A percentile compares a stretch with the other conserved stretches of the same genome.
Evolutionary conservation across 164 flowering plant species (phyloP).

Genomic region (Magnolia officinalis): DNA sequence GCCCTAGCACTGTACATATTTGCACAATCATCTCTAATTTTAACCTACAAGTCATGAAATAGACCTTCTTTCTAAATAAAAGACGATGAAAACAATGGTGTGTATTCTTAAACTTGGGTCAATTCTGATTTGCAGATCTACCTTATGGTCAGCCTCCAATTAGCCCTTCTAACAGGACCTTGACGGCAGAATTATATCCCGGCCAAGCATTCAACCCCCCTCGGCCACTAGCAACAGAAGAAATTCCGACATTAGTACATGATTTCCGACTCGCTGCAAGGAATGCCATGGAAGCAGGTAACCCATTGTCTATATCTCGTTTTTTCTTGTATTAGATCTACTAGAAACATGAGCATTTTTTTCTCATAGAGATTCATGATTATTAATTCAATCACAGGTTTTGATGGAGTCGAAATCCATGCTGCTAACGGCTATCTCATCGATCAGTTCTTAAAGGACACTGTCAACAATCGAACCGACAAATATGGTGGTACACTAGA

Average conservation of each 20-base stretch:
- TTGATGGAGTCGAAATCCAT: constrained; percentile 56
- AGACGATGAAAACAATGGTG: too few relatives aligned
- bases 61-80: too few relatives aligned
- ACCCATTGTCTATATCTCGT: background rate
- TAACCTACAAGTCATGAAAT: too few relatives aligned
- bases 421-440: constrained; percentile 37
- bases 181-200: constrained; percentile 10
- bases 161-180: constrained; percentile 20
- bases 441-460: constrained; percentile 41
- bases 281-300: constrained; percentile 23
- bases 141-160: constrained; percentile 59
- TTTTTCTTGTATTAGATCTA: too few relatives aligned
- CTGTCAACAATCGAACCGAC: constrained; percentile 6
- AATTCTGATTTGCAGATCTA: constrained; percentile 10
- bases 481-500: constrained; percentile 1
- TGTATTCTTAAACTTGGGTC: constrained; percentile 5
- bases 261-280: constrained; percentile 30
- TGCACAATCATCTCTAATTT: too few relatives aligned
- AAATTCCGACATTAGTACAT: constrained; percentile 22
- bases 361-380: too few relatives aligned
- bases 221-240: constrained; percentile 18
- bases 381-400: constrained; percentile 25
- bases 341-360: too few relatives aligned
- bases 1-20: too few relatives aligned
- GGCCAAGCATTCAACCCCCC: constrained; percentile 17